These are phyloP conservation scores for Saksenaea oblongispora DNA, from an alignment of 371 early-diverging fungal genomes.

Conservation along the genomic window DNA sequence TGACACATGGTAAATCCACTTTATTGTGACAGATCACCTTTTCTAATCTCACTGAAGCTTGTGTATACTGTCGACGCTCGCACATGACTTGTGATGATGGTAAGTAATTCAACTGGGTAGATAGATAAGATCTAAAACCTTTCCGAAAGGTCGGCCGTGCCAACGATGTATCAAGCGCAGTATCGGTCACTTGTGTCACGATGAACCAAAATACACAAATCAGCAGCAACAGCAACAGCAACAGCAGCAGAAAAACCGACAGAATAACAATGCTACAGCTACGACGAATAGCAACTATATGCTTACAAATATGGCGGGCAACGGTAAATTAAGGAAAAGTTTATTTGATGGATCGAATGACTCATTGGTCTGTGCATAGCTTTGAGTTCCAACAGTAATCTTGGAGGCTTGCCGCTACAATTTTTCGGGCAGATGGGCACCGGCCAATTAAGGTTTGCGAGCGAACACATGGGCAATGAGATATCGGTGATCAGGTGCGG, in stretches of 20 bases:
- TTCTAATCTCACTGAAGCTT: slow-evolving; percentile 1
- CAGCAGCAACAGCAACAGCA: slow-evolving; percentile 27
- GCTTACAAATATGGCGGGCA: slow-evolving; percentile 16
- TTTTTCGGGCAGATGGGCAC: slow-evolving; percentile 52
- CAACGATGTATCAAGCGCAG: slow-evolving; percentile 92
- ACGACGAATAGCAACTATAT: slow-evolving; percentile 23
- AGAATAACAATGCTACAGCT: slow-evolving; percentile 10
- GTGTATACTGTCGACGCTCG: slow-evolving; percentile 75
- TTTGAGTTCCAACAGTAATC: slow-evolving; percentile 29
- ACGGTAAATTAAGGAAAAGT: slow-evolving; percentile 6
- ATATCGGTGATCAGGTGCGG: slow-evolving; percentile 72
- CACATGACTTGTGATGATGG: slow-evolving; percentile 88
- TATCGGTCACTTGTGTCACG: slow-evolving; percentile 90
- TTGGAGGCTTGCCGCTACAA: slow-evolving; percentile 43
- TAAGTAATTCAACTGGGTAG: slow-evolving; percentile 19
- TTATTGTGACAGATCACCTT: background rate
- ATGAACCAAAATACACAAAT: slow-evolving; percentile 64
- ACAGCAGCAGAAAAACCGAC: slow-evolving; percentile 21
- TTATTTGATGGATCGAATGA: background rate
- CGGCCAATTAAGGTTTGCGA: slow-evolving; percentile 73
- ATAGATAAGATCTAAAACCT: background rate
- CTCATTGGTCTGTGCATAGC: slow-evolving; percentile 4
- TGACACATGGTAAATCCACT: slow-evolving; percentile 62
- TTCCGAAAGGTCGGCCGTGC: slow-evolving; percentile 76
- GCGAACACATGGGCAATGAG: slow-evolving; percentile 80